Evolutionary conservation across 2,329 filamentous ascomycete genomes (phyloP).

Genomic region (Cephalotrichum gorgonifer): DNA sequence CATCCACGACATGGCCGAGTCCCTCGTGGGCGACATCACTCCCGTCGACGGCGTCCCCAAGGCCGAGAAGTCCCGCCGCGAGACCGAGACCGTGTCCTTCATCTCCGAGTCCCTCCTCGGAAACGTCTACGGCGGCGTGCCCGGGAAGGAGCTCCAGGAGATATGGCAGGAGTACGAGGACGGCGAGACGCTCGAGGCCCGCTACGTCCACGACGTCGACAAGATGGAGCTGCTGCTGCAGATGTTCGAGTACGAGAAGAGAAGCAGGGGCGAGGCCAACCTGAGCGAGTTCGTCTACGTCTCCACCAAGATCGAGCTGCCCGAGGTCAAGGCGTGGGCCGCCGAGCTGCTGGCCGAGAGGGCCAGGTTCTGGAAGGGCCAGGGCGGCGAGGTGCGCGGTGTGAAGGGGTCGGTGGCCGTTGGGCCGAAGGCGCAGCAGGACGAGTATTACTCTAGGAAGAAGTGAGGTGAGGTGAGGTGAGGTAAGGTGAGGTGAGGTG

Average conservation of each 20-base stretch:
- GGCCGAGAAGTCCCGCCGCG: slow-evolving; percentile 77
- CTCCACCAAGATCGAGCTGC: slow-evolving; percentile 57
- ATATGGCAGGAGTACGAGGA: slow-evolving; percentile 97
- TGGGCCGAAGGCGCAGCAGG: slow-evolving; percentile 27
- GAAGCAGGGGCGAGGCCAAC: slow-evolving; percentile 54
- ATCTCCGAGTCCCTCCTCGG: slow-evolving; percentile 65
- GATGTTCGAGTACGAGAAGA: slow-evolving; percentile 92
- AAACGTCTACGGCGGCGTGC: slow-evolving; percentile 58
- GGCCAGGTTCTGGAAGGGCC: slow-evolving; percentile 57
- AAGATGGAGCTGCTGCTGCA: slow-evolving; percentile 93
- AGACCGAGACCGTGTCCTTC: slow-evolving; percentile 86
- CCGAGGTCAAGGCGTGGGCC: slow-evolving; percentile 74
- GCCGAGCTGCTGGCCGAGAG: slow-evolving; percentile 67
- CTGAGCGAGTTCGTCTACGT: slow-evolving; percentile 83
- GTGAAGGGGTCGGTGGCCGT: slow-evolving; percentile 21
- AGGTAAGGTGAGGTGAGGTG: too few relatives aligned
- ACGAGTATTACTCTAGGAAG: slow-evolving; percentile 33
- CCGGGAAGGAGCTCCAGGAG: slow-evolving; percentile 60
- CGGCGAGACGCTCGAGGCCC: slow-evolving; percentile 68
- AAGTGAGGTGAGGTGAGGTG: slow-evolving; percentile 10
- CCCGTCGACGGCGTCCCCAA: slow-evolving; percentile 81
- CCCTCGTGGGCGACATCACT: slow-evolving; percentile 92
- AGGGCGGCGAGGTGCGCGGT: background rate
- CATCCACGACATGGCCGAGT: slow-evolving; percentile 95
- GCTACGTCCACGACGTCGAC: slow-evolving; percentile 93